Conservation (phyloP, 768 basidiomycete genomes). For the Agrocybe chaxingu region DNA sequence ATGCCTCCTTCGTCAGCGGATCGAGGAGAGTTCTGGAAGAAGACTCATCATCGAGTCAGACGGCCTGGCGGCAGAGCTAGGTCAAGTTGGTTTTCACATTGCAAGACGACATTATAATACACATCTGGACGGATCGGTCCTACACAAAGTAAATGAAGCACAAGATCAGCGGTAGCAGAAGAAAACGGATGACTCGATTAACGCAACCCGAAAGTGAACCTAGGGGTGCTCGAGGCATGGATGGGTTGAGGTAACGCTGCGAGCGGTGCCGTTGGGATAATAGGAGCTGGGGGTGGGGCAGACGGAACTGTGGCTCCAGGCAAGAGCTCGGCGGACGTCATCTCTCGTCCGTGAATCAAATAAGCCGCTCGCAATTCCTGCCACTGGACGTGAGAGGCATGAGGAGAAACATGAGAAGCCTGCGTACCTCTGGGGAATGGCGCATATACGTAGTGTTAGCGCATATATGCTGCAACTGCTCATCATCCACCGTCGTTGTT, state of each 20-base stretch:
- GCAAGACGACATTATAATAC: no score
- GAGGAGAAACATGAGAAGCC: neutral
- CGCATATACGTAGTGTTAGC: constrained; percentile 33
- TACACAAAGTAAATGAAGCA: no score
- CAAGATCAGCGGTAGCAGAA: no score
- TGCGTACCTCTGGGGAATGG: constrained; percentile 48
- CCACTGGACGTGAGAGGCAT: neutral
- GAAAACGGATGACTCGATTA: neutral
- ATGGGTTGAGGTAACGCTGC: neutral
- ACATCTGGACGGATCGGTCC: no score
- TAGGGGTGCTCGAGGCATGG: constrained; percentile 12
- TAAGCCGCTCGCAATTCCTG: constrained; percentile 53
- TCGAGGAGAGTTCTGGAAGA: no score
- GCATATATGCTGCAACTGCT: constrained; percentile 33
- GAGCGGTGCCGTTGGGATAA: neutral
- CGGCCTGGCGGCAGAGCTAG: no score
- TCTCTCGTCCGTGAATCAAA: constrained; percentile 37
- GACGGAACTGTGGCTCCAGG: constrained; percentile 1
- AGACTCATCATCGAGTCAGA: no score
- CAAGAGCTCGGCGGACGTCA: constrained; percentile 37
- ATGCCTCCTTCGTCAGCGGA: no score
- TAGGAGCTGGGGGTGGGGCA: neutral
- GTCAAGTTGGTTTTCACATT: no score
- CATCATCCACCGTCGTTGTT: constrained; percentile 12
- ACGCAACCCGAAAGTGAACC: constrained; percentile 16